Base-by-base conservation (phyloP, 352 stramenopile species). In the Phytophthora crassamura region DNA sequence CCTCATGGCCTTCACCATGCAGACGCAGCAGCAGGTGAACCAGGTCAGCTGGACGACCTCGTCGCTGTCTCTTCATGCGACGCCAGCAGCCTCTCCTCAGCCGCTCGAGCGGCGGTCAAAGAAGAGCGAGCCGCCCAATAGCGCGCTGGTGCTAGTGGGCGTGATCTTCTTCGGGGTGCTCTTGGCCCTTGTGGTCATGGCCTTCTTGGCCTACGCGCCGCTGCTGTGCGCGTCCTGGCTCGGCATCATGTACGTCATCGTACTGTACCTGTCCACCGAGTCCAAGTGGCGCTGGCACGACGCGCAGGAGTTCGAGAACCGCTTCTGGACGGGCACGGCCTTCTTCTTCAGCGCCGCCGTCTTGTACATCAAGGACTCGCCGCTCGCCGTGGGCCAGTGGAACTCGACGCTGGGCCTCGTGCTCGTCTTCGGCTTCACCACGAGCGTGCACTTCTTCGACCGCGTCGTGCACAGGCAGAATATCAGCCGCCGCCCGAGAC, bases 251-350 rank as follows among this genome's bases (percentile, higher is more conserved):
- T 93, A 95, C 61, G 78, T 95, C 58, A 84, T 95, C 34, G 81
- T 78, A 5, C 69, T 95, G 16, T 95, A 93, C 64, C 68, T 95
- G 56, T 88, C 83, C 28, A 93, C 84, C 39, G 87, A 95, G 52
- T 89, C 81, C 40, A 88, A 90, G 39, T 96, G 86, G 86, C 82
- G 85, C 53, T 94, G 85, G 81, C 87, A 95, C 74, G 82, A 95
- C 59, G 87, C 89, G 15, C 88, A 97, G 64, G 96, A 99, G 78
- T 98, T 98, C 65, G 96, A 99, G 75, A 99, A 99, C 82, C 86
- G 95, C 61, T 99, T 99, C 72, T 98, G 95, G 96, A 98, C 95
- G 6, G 84, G 98, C 62, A 98, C 97, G 33, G 93, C 92, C 10
- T 91, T 98, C 51, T 62, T 98, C n/a, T 93, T 98, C 47, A 97